Base-by-base conservation (phyloP, 371 early-diverging fungal genomes). In the Saksenaea vasiformis region DNA sequence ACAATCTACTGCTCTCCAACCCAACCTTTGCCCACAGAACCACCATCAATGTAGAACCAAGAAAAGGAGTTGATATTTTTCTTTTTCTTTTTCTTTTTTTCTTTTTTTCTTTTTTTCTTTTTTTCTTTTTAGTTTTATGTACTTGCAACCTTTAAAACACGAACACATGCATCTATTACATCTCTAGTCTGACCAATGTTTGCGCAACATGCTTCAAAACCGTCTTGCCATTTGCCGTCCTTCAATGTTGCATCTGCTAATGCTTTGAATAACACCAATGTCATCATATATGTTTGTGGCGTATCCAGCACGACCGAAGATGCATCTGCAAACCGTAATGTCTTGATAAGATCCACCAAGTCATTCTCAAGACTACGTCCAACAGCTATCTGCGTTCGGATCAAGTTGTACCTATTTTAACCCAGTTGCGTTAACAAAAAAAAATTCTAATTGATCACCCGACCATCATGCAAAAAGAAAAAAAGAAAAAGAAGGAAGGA, bases 251-350 rank as follows among this genome's bases (percentile, higher is more conserved):
- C 69, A 34, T 65, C 68, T 0, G 74, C 77, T 41, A 80, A 58
- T 17, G 78, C 64, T 54, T 78, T 81, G 55, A 71, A 68, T 31
- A 84, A 58, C 15, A 81, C 76, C 35, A 81, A 47, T 22, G 82
- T 70, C 64, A 84, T 69, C 74, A 84, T 77, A 61, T 84, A 79
- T 22, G 76, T 71, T 39, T 84, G 80, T 2, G 72, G 60, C 26
- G 74, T 55, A 54, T 73, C 74, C n/a, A 81, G 51, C 7, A 76
- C 71, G 0, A 77, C 79, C 65, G 75, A 71, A 11, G 77, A 70
- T 17, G 74, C 72, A 61, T 84, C 82, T 14, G 73, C 63, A 22
- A 80, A 64, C 22, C 59, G 69, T 27, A 84, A 84, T 11, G 84
- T 84, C 37, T 69, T 69, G 22, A 81, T 84, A 11, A 84, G 62